Evolutionary conservation across 371 early-diverging fungal genomes (phyloP).

Genomic region (Catenaria anguillulae): DNA sequence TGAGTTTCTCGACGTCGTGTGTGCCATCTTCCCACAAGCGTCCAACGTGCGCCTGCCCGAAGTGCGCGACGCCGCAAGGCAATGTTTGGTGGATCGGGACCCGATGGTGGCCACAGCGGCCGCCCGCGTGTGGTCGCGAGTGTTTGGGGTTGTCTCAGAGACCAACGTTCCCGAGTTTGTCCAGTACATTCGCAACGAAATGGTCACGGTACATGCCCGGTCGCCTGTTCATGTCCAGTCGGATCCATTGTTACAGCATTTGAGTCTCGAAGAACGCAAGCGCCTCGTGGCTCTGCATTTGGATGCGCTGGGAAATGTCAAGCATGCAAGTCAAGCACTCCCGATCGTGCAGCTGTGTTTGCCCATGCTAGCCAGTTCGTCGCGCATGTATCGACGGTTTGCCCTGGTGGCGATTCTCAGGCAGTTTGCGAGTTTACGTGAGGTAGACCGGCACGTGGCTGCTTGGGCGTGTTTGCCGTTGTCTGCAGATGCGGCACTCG

Average conservation of each 20-base stretch:
- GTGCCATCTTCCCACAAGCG: neutral
- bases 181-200: neutral
- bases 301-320: neutral
- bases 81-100: neutral
- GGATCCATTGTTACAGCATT: neutral
- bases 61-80: neutral
- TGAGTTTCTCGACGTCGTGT: neutral
- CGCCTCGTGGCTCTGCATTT: neutral
- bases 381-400: neutral
- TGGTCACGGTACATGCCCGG: neutral
- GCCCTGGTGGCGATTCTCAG: neutral
- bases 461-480: neutral
- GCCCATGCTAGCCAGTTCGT: neutral
- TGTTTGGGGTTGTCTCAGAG: neutral
- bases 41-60: neutral
- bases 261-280: neutral
- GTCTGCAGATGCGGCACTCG: neutral
- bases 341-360: neutral
- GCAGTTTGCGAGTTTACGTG: neutral
- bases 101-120: neutral
- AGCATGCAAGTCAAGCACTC: neutral
- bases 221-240: neutral
- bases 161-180: neutral
- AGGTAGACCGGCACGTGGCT: neutral
- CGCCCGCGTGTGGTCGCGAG: neutral